Percentiles rank a stretch among this genome's conserved stretches.
These are phyloP conservation scores for Penicillium maclennaniae DNA, from an alignment of 495 filamentous ascomycete species.

Conservation along the genomic window DNA sequence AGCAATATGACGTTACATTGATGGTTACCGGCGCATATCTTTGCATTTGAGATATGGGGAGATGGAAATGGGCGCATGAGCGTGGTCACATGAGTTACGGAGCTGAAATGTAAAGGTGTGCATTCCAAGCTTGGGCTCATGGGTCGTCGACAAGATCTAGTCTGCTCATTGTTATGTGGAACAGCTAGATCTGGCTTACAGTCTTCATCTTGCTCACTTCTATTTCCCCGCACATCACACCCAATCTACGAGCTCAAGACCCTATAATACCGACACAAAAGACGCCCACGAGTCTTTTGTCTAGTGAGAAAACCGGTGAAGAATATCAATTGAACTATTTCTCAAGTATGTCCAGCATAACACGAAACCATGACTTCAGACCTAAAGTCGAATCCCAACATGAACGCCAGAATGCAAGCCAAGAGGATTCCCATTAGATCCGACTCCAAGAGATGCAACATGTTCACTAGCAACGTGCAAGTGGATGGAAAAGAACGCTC, in stretches of 20 bases:
- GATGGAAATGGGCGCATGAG: neutral
- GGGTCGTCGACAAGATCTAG: neutral
- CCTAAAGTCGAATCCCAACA: neutral
- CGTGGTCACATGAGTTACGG: neutral
- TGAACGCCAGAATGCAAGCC: neutral
- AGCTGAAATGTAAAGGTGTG: neutral
- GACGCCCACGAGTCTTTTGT: neutral
- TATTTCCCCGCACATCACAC: neutral
- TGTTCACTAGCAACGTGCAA: neutral
- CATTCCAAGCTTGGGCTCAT: neutral
- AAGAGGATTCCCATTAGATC: neutral
- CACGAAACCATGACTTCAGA: neutral
- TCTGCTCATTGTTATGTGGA: neutral
- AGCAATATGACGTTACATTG: slow-evolving; percentile 16
- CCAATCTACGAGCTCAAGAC: neutral
- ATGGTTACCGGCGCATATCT: neutral
- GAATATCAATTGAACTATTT: neutral
- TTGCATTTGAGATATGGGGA: neutral
- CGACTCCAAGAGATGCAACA: slow-evolving; percentile 1
- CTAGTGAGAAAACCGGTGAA: neutral
- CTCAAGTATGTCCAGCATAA: neutral
- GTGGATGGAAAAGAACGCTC: neutral
- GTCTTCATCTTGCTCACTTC: neutral
- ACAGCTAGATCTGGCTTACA: neutral
- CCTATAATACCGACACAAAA: neutral